Percentiles rank a stretch among this genome's conserved stretches.
Conservation (phyloP, 495 filamentous ascomycete genomes). For the Podospora anserina region DNA sequence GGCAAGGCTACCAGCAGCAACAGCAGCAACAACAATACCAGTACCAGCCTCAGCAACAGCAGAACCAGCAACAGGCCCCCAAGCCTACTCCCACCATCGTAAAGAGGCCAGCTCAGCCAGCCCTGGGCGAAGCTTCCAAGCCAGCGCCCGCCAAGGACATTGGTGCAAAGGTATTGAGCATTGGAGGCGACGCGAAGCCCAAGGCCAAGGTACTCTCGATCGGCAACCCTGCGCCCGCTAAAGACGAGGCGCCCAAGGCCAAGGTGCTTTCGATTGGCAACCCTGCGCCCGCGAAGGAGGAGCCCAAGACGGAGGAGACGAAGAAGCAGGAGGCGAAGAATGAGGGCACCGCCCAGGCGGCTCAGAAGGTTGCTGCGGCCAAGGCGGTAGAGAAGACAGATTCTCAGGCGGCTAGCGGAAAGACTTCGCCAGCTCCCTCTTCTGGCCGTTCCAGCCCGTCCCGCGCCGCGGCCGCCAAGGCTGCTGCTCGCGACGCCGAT, state of each 20-base stretch:
- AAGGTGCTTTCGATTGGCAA: slow-evolving; percentile 59
- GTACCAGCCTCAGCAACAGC: slow-evolving; percentile 50
- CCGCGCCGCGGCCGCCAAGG: slow-evolving; percentile 46
- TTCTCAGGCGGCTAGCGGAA: slow-evolving; percentile 67
- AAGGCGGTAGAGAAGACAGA: slow-evolving; percentile 85
- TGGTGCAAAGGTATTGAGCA: slow-evolving; percentile 53
- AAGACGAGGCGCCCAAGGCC: slow-evolving; percentile 54
- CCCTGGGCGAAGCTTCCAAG: slow-evolving; percentile 42
- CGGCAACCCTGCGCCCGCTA: slow-evolving; percentile 34
- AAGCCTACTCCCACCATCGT: slow-evolving; percentile 62
- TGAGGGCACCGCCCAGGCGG: slow-evolving; percentile 52
- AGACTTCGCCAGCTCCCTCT: slow-evolving; percentile 70
- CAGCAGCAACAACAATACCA: slow-evolving; percentile 50
- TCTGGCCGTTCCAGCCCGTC: slow-evolving; percentile 75
- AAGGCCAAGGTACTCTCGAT: slow-evolving; percentile 71
- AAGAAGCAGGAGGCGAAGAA: slow-evolving; percentile 40
- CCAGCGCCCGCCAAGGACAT: slow-evolving; percentile 46
- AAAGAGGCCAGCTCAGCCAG: slow-evolving; percentile 54
- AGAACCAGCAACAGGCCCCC: slow-evolving; percentile 43
- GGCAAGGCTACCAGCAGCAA: slow-evolving; percentile 42
- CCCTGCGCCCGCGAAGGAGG: slow-evolving; percentile 38
- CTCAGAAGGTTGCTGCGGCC: slow-evolving; percentile 53
- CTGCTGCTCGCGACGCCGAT: slow-evolving; percentile 65
- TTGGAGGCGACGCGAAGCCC: slow-evolving; percentile 45
- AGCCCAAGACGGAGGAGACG: slow-evolving; percentile 37